Base-by-base conservation (phyloP, 1,139 yeast species). In the Kodamaea fungicola region DNA sequence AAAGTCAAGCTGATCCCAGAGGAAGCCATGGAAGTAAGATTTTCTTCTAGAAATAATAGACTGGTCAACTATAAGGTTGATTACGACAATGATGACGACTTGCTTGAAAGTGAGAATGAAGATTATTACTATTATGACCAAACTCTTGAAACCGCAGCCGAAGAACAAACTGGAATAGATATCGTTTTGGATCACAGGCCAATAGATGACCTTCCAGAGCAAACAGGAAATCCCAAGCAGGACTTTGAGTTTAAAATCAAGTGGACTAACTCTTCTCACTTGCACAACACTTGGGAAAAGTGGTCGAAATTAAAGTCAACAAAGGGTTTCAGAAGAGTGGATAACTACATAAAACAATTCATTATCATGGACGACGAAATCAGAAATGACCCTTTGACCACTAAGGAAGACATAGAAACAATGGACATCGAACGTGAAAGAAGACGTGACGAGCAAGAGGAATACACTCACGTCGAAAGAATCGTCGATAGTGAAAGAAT, bases 251-350 rank as follows among this genome's bases (percentile, higher is more conserved):
- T 79, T 55, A 63, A 80, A 47, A 76, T 94, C 49, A 94, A 94
- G 62, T 94, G 99, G 98, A 74, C 77, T 21, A 87, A 78, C 38
- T 73, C 80, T 43, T 87, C 97, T 10, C 98, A 94, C 64, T 71
- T 92, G 46, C 99, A 92, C 63, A 92, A 92, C 57, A 83, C 96
- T 1, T 94, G 97, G 97, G 96, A 90, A 57, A 59, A 78, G 1
- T 90, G 84, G 61, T 64, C 68, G 7, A 68, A 70, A 5, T 63
- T 90, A 36, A 73, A 72, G 42, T 64, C 62, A 19, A 63, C 63
- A 47, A 80, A 84, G 56, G 98, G 99, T 33, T 71, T 77, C 50
- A 87, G 95, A 59, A 80, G 84, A 51, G 76, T 92, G 23, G 97
- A 92, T 47, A 94, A 94, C 62, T 94, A 90, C 59, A 83, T 89